Evolutionary conservation across 768 basidiomycete genomes (phyloP).

Genomic region (Rhodosporidiobolus sp.): DNA sequence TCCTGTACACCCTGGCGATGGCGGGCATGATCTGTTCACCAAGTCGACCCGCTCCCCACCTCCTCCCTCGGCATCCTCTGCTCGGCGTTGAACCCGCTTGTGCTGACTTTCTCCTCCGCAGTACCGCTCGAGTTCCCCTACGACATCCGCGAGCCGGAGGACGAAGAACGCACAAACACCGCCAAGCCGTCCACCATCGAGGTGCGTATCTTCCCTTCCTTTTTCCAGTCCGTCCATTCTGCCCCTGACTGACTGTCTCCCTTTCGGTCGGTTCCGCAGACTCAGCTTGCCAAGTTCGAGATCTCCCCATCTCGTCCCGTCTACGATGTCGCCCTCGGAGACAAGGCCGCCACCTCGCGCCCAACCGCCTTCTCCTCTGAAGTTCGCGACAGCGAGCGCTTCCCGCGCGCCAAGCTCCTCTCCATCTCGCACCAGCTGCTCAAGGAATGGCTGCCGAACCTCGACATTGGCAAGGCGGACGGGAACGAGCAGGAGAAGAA

Average conservation of each 20-base stretch:
- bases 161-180: not conserved
- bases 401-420: conserved; percentile 22
- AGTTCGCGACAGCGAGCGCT: conserved; percentile 2
- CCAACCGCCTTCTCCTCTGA: conserved; percentile 17
- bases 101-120: not conserved
- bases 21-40: too few relatives aligned
- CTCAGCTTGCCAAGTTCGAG: conserved; percentile 22
- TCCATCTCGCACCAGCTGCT: conserved; percentile 9
- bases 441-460: conserved; percentile 33
- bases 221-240: too few relatives aligned
- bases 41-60: not conserved
- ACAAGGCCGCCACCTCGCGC: not conserved
- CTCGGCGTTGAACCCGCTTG: too few relatives aligned
- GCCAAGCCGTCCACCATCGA: conserved; percentile 33
- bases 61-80: not conserved
- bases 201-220: too few relatives aligned
- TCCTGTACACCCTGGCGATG: too few relatives aligned
- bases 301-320: conserved; percentile 14
- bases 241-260: too few relatives aligned
- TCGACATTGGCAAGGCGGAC: conserved; percentile 37
- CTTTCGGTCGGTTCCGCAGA: not conserved
- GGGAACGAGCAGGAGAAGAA: conserved; percentile 45
- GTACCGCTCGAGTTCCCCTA: conserved; percentile 38
- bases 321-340: conserved; percentile 4
- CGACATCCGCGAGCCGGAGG: conserved; percentile 30